Evolutionary conservation across 345 rosid genomes (phyloP).

Genomic region (Bretschneidera sinensis): DNA sequence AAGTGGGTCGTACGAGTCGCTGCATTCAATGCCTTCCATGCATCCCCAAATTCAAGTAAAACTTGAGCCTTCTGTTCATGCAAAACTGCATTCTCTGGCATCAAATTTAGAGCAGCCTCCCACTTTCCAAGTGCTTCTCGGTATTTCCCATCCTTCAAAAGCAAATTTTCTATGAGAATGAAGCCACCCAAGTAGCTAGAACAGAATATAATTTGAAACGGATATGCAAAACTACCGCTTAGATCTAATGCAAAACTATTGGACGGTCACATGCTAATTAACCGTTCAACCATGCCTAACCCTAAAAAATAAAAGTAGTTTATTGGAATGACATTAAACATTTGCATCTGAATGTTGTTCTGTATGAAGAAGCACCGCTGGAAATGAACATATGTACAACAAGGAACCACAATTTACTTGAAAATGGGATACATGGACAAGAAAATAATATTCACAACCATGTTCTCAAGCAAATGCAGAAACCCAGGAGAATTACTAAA

Average conservation of each 20-base stretch:
- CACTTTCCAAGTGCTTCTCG: conserved; percentile 86
- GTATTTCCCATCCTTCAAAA: conserved; percentile 70
- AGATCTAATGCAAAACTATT: background rate
- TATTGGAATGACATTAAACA: too few species aligned
- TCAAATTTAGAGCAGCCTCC: conserved; percentile 76
- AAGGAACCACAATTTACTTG: too few species aligned
- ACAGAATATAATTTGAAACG: background rate
- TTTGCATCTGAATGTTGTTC: too few species aligned
- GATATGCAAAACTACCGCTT: background rate
- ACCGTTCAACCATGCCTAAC: background rate
- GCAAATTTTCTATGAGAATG: conserved; percentile 4
- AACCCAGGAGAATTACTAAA: too few species aligned
- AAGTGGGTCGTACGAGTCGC: conserved; percentile 48
- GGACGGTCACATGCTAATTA: background rate
- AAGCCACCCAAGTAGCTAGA: background rate
- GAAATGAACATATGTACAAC: too few species aligned
- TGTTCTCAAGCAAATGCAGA: too few species aligned
- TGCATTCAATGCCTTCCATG: conserved; percentile 80
- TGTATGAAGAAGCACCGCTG: too few species aligned
- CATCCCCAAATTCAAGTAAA: conserved; percentile 81
- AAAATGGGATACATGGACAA: too few species aligned
- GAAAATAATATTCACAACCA: too few species aligned
- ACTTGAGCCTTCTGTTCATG: conserved; percentile 94
- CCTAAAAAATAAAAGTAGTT: background rate
- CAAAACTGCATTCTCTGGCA: conserved; percentile 57